Conservation (phyloP, 495 filamentous ascomycete species). For the Usnea hakonensis region DNA sequence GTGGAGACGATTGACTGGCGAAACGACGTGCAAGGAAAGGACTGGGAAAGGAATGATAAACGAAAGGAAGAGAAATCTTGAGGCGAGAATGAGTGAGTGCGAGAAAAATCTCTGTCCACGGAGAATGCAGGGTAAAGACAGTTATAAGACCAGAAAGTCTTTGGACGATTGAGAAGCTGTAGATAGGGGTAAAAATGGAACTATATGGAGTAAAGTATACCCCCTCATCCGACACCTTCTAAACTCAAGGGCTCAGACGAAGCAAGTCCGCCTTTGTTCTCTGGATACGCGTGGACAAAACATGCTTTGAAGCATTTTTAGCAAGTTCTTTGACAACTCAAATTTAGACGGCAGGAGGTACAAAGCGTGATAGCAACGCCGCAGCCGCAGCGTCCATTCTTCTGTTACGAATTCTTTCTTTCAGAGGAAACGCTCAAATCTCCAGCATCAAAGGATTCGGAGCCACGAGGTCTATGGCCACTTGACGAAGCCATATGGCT, state of each 20-base stretch:
- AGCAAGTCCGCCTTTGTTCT: background rate
- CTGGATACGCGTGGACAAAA: background rate
- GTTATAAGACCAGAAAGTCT: background rate
- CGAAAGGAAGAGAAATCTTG: background rate
- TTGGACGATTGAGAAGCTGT: background rate
- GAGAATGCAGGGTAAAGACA: background rate
- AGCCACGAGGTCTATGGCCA: background rate
- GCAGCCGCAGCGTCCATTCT: conserved; percentile 1
- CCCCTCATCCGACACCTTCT: background rate
- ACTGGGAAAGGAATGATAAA: conserved; percentile 1
- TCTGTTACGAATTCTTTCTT: background rate
- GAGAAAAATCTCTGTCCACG: background rate
- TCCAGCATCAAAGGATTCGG: background rate
- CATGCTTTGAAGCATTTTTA: background rate
- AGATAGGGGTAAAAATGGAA: background rate
- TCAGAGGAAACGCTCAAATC: background rate
- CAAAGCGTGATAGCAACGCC: background rate
- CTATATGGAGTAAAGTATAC: background rate
- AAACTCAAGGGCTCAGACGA: background rate
- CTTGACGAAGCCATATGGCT: background rate
- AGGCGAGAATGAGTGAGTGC: background rate
- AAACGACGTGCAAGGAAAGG: conserved; percentile 1
- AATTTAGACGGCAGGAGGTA: background rate
- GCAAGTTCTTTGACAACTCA: conserved; percentile 9
- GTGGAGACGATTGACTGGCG: conserved; percentile 1